Conservation (phyloP, 2,329 filamentous ascomycete genomes). For the Neonectria sp. region DNA sequence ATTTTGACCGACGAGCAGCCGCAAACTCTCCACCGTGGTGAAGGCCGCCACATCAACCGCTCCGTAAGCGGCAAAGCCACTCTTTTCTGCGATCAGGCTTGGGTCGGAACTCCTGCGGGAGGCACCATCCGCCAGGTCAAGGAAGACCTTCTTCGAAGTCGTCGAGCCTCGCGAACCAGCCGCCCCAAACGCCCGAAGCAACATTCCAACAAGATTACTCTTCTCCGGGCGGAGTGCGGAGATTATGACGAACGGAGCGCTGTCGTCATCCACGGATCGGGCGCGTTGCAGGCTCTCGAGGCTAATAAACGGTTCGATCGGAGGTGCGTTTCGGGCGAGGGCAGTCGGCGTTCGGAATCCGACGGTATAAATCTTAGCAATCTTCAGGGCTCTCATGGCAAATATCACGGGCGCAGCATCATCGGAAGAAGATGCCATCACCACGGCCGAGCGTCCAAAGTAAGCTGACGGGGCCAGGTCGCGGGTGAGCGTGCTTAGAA, state of each 20-base stretch:
- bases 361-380: constrained; percentile 87
- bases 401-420: constrained; percentile 86
- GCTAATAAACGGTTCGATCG: constrained; percentile 85
- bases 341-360: constrained; percentile 78
- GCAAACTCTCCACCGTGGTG: constrained; percentile 85
- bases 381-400: constrained; percentile 81
- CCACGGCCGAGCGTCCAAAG: constrained; percentile 80
- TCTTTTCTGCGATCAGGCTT: constrained; percentile 77
- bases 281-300: constrained; percentile 74
- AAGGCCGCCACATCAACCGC: constrained; percentile 86
- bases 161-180: constrained; percentile 50
- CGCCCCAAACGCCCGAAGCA: constrained; percentile 79
- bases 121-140: constrained; percentile 79
- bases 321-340: constrained; percentile 74
- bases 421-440: constrained; percentile 80
- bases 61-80: constrained; percentile 85
- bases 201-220: constrained; percentile 82
- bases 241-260: constrained; percentile 84
- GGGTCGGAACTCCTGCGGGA: constrained; percentile 74
- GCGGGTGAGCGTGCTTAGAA: constrained; percentile 83
- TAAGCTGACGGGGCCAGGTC: constrained; percentile 90
- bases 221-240: constrained; percentile 86
- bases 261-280: constrained; percentile 63
- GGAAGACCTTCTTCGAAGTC: constrained; percentile 77
- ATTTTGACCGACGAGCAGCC: constrained; percentile 86